These are phyloP conservation scores for Barnettozyma vustinii DNA, from an alignment of 805 yeast genomes.

Conservation along the genomic window DNA sequence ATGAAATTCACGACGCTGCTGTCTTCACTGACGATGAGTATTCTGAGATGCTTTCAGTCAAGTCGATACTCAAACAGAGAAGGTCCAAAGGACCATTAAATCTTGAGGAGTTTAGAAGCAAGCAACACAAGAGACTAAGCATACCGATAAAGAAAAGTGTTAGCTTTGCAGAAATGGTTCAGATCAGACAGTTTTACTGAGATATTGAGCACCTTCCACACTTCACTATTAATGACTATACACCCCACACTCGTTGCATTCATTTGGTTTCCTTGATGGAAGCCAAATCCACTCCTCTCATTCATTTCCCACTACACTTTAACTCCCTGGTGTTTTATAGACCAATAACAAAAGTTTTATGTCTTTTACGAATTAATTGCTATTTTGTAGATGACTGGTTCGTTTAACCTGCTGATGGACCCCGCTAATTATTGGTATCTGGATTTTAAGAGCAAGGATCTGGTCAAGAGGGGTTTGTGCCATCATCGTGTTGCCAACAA, in stretches of 20 bases:
- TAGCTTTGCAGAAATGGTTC: conserved; percentile 25
- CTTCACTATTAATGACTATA: background rate
- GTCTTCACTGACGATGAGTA: conserved; percentile 7
- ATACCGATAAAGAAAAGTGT: conserved; percentile 17
- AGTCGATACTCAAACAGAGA: conserved; percentile 20
- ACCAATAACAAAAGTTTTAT: background rate
- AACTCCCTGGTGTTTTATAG: background rate
- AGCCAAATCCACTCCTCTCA: background rate
- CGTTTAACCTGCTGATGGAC: background rate
- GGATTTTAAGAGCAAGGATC: background rate
- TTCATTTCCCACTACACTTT: background rate
- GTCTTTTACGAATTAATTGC: no score
- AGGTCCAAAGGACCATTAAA: conserved; percentile 9
- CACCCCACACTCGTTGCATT: background rate
- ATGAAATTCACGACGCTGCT: conserved; percentile 2
- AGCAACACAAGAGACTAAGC: background rate
- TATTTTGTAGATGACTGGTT: no score
- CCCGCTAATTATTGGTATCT: background rate
- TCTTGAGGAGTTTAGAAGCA: conserved; percentile 5
- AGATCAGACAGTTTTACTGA: conserved; percentile 22
- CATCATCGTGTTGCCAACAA: background rate
- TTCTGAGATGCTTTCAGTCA: conserved; percentile 7
- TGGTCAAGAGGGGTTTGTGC: background rate
- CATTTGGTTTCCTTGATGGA: background rate
- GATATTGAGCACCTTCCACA: background rate